Base-by-base conservation (phyloP, 306 rosid genomes). In the Rubus parviflorus region DNA sequence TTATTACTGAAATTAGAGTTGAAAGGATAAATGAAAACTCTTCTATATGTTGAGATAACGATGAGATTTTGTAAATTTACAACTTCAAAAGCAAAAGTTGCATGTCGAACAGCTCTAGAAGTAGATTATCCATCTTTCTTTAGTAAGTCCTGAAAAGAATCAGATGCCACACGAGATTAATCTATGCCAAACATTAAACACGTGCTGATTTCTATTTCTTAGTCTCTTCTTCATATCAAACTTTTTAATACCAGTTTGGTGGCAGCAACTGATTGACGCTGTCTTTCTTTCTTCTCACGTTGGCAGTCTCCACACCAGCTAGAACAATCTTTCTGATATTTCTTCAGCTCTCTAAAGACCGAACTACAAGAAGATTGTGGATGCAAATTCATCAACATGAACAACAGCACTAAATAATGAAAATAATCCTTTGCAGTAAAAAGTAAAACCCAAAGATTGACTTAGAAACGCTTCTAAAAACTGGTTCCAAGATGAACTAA, bases 221-320 rank as follows among this genome's bases (percentile, higher is more conserved):
- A 64, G 69, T 64, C 49, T 16, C 73, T 45, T 64, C 52, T 41
- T 63, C 73, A 25, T 17, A n/a, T 83, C 65, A 84, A 23, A 69
- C 69, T 66, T 17, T 58, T 63, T 45, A 45, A 40, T 84, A 91
- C 98, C 98, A 81, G 81, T 82, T 91, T 86, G 81, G 91, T 86
- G 68, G 92, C 90, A 14, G 84, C 85, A 64, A 92, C 73, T 6
- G 96, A 75, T 16, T 72, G 20, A 6, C 88, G 86, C 65, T 80
- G 93, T 79, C 90, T 85, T 71, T 92, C 96, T 80, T 80, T 88
- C 83, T 89, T 92, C 87, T 82, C 83, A 38, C 91, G 96, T 53
- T 70, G 86, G 87, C 99, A 95, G 67, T 92, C 96, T 75, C 91
- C 97, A 66, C 99, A 95, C 97, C 99, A 95, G 82, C 81, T 81